phyloP scores from a whole-genome alignment of 2,329 filamentous ascomycete genomes.

The Rhinocladiella mackenziei region DNA sequence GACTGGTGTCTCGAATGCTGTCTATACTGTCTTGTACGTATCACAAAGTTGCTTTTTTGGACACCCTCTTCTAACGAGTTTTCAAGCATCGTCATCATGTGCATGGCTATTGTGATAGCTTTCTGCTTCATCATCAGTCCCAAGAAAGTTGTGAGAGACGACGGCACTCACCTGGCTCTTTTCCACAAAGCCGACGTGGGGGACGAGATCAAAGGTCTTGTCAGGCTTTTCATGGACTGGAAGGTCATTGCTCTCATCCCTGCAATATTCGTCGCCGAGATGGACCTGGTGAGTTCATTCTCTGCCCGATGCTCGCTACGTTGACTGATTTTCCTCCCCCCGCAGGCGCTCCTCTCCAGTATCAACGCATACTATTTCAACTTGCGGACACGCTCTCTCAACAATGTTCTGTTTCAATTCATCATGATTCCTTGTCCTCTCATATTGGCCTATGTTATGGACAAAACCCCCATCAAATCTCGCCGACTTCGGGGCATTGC shows the following conservation, averaged over 20 bases:
- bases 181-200: constrained; percentile 21
- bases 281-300: constrained; percentile 17
- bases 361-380: constrained; percentile 26
- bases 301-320: neutral
- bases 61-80: neutral
- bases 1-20: constrained; percentile 21
- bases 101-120: constrained; percentile 18
- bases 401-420: constrained; percentile 25
- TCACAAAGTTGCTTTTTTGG: neutral
- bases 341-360: constrained; percentile 7
- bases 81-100: constrained; percentile 26
- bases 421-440: constrained; percentile 22
- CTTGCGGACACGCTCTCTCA: constrained; percentile 24
- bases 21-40: constrained; percentile 24
- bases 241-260: constrained; percentile 19
- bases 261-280: constrained; percentile 22
- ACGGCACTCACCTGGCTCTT: constrained; percentile 29
- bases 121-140: constrained; percentile 20
- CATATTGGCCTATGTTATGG: constrained; percentile 31
- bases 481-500: constrained; percentile 20
- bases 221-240: constrained; percentile 15
- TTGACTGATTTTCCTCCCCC: neutral
- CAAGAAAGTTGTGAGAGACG: constrained; percentile 25
- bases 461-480: constrained; percentile 28
- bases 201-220: constrained; percentile 22